Evolutionary conservation across 768 basidiomycete genomes (phyloP).

Genomic region (Gautieria morchelliformis): DNA sequence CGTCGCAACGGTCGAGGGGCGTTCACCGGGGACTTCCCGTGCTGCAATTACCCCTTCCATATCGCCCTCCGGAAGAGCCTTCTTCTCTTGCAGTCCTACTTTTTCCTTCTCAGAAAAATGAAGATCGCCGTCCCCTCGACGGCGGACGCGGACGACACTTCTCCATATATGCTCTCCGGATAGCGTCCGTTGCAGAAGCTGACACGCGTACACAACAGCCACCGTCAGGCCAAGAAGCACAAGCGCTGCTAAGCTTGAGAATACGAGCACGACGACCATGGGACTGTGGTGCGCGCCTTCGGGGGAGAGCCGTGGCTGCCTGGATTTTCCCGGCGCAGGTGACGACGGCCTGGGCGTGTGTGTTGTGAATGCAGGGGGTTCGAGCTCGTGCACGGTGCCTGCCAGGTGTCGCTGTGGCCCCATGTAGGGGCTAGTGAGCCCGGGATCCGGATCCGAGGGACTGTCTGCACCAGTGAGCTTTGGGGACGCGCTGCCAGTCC

Average conservation of each 20-base stretch:
- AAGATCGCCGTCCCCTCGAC: background rate
- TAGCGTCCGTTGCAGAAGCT: background rate
- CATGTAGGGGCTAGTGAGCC: slow-evolving; percentile 5
- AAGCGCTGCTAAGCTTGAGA: slow-evolving; percentile 1
- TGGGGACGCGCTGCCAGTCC: background rate
- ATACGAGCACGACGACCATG: background rate
- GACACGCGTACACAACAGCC: background rate
- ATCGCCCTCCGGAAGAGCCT: background rate
- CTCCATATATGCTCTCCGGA: background rate
- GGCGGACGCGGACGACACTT: background rate
- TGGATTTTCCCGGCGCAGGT: background rate
- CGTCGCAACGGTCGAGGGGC: background rate
- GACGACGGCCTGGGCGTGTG: background rate
- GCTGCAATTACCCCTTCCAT: background rate
- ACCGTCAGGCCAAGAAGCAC: slow-evolving; percentile 5
- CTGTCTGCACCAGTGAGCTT: background rate
- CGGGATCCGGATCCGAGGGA: slow-evolving; percentile 3
- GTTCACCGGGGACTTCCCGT: background rate
- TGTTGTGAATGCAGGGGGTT: background rate
- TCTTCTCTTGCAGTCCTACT: background rate
- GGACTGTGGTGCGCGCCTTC: background rate
- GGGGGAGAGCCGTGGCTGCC: background rate
- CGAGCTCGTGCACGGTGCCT: background rate
- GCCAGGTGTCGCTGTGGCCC: slow-evolving; percentile 3
- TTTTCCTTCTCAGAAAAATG: background rate